Percentiles rank a stretch among this genome's conserved stretches.
These are phyloP conservation scores for Aquanectria penicillioides DNA, from an alignment of 2,329 filamentous ascomycete genomes.

Conservation along the genomic window DNA sequence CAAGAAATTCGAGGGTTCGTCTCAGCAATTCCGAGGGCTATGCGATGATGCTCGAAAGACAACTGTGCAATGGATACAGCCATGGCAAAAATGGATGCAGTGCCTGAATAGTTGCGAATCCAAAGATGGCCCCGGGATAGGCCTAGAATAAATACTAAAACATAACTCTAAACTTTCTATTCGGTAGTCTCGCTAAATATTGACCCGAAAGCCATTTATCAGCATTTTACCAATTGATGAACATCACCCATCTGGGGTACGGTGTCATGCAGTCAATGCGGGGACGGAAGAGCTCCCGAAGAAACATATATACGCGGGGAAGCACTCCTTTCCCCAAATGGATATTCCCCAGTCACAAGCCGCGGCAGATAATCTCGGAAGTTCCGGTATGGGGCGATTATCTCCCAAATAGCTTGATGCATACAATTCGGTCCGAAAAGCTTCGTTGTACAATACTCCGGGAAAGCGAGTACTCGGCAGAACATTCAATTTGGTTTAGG, in stretches of 20 bases:
- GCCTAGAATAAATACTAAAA: background rate
- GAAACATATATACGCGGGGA: background rate
- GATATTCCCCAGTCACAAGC: background rate
- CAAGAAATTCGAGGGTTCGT: slow-evolving; percentile 57
- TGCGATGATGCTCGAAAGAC: slow-evolving; percentile 54
- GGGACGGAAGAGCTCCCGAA: background rate
- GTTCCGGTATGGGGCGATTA: background rate
- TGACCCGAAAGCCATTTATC: background rate
- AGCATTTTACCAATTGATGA: background rate
- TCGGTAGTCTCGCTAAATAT: background rate
- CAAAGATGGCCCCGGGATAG: background rate
- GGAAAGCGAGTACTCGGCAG: too few relatives aligned
- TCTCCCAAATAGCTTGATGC: background rate
- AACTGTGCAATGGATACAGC: slow-evolving; percentile 51
- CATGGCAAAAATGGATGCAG: slow-evolving; percentile 42
- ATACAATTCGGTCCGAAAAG: background rate
- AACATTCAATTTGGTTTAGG: too few relatives aligned
- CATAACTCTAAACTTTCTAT: background rate
- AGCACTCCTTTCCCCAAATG: background rate
- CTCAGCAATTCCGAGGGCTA: slow-evolving; percentile 56
- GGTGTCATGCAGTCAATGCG: background rate
- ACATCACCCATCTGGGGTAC: background rate
- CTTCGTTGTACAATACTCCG: background rate
- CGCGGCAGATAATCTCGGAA: background rate
- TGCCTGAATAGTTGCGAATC: background rate